Evolutionary conservation across 2,329 filamentous ascomycete genomes (phyloP).

Genomic region (Calonectria multiphialidica): DNA sequence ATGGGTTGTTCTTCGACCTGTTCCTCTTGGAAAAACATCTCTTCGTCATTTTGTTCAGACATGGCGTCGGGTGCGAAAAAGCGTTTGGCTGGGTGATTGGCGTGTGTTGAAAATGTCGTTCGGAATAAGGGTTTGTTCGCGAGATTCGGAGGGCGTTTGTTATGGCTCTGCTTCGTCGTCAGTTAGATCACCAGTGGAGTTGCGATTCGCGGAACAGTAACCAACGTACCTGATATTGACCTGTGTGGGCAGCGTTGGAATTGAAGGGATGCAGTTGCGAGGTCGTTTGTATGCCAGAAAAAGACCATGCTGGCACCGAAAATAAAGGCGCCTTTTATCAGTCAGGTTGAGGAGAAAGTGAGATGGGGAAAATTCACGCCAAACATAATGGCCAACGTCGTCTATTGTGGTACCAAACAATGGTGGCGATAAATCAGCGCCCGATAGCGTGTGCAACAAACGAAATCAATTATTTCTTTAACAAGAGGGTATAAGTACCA

Average conservation of each 20-base stretch:
- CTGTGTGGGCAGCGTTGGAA: not conserved
- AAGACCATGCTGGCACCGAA: not conserved
- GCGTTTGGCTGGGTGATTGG: not conserved
- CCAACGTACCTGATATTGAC: not conserved
- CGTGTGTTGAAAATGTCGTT: not conserved
- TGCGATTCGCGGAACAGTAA: too few relatives aligned
- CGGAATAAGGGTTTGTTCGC: not conserved
- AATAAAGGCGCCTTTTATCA: not conserved
- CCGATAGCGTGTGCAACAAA: not conserved
- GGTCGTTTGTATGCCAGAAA: not conserved
- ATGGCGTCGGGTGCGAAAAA: not conserved
- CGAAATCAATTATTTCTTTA: conserved; percentile 7
- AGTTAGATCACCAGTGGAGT: not conserved
- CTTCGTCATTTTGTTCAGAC: not conserved
- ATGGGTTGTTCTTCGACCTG: too few relatives aligned
- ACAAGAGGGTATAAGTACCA: conserved; percentile 25
- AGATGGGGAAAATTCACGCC: not conserved
- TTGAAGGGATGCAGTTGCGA: not conserved
- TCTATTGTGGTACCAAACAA: not conserved
- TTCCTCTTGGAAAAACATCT: not conserved
- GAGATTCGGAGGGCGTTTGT: not conserved
- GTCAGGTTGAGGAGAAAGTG: not conserved
- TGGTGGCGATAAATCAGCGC: not conserved
- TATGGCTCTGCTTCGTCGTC: not conserved
- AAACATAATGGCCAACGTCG: not conserved